Percentiles rank a stretch among this genome's conserved stretches.
These are phyloP conservation scores for Kandelia obovata DNA, from an alignment of 345 rosid species.

Conservation along the genomic window DNA sequence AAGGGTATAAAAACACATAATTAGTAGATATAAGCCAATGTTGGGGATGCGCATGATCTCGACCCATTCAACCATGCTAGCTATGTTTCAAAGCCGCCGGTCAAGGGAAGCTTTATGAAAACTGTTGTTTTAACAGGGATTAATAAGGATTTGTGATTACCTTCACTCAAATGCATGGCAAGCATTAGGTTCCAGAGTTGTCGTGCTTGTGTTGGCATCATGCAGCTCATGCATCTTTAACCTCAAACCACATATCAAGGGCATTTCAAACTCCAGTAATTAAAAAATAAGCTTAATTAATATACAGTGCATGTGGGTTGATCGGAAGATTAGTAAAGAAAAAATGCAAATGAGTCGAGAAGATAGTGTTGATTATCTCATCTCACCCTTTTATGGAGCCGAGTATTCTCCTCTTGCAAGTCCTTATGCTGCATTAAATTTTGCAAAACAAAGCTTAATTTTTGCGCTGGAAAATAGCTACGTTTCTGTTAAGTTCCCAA, in stretches of 20 bases:
- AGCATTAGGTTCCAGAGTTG: slow-evolving; percentile 12
- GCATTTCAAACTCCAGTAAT: neutral
- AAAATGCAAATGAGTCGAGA: neutral
- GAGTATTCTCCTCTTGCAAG: slow-evolving; percentile 48
- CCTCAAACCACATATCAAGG: slow-evolving; percentile 1
- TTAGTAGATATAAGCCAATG: too few species aligned
- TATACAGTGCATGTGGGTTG: neutral
- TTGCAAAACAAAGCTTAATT: neutral
- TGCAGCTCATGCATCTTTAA: slow-evolving; percentile 29
- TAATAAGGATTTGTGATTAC: slow-evolving; percentile 7
- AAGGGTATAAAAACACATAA: too few species aligned
- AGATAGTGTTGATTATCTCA: slow-evolving; percentile 22
- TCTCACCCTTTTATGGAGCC: slow-evolving; percentile 49
- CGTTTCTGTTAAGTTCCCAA: neutral
- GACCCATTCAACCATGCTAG: too few species aligned
- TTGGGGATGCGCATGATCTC: neutral
- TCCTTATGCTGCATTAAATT: slow-evolving; percentile 34
- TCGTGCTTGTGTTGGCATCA: slow-evolving; percentile 21
- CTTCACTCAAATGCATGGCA: slow-evolving; percentile 23
- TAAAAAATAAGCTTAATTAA: neutral
- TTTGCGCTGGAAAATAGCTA: neutral
- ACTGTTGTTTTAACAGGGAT: neutral
- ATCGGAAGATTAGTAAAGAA: neutral
- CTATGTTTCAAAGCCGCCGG: too few species aligned
- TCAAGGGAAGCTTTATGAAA: too few species aligned